phyloP scores from a whole-genome alignment of 768 basidiomycete genomes.

The Tylopilus vinaceipallidus region DNA sequence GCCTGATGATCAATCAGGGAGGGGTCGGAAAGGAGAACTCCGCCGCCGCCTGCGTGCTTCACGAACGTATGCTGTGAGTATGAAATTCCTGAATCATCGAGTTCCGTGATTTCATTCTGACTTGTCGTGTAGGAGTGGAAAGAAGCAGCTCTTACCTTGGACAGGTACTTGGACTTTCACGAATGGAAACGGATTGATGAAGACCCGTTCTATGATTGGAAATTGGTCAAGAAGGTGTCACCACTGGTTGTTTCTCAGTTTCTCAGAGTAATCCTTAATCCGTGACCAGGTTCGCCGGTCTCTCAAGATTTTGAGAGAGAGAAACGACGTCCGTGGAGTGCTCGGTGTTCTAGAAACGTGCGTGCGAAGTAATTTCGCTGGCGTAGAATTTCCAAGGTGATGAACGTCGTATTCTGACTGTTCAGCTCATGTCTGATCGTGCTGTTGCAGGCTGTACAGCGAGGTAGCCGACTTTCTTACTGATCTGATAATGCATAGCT shows the following conservation, averaged over 20 bases:
- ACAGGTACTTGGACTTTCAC: conserved; percentile 80
- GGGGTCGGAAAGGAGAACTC: conserved; percentile 78
- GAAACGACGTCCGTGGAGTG: conserved; percentile 80
- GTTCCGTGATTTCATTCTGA: not conserved
- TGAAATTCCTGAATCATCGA: not conserved
- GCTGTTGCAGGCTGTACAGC: conserved; percentile 70
- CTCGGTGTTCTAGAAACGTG: conserved; percentile 91
- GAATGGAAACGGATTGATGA: conserved; percentile 90
- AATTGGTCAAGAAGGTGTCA: conserved; percentile 75
- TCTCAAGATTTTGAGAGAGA: conserved; percentile 64
- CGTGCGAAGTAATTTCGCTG: conserved; percentile 89
- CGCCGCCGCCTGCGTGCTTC: conserved; percentile 75
- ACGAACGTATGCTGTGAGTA: conserved; percentile 63
- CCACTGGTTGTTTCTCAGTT: not conserved
- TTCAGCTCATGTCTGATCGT: conserved; percentile 4
- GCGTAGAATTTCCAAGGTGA: conserved; percentile 79
- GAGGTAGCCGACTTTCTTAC: conserved; percentile 47
- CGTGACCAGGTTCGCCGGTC: conserved; percentile 68
- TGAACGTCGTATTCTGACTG: not conserved
- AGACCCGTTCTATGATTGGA: conserved; percentile 90
- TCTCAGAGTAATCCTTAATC: not conserved
- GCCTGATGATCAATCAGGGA: conserved; percentile 49
- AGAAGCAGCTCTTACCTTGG: conserved; percentile 70
- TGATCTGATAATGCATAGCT: conserved; percentile 7
- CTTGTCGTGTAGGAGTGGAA: conserved; percentile 73